Percentiles rank a stretch among this genome's conserved stretches.
phyloP scores from a whole-genome alignment of 1,284 basidiomycete genomes.

The Hemileia vastatrix region DNA sequence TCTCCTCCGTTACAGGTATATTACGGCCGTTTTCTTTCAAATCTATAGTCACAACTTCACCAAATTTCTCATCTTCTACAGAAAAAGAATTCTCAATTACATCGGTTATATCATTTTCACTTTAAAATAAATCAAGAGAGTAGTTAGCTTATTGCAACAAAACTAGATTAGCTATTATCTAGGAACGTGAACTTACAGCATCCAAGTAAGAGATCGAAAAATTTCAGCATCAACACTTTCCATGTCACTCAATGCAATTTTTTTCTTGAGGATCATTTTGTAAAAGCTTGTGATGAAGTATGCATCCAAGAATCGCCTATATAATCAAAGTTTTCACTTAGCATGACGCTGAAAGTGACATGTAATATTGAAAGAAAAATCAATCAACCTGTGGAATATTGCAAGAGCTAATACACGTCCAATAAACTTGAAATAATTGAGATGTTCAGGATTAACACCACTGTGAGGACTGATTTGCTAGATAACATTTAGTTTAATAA shows the following conservation, averaged over 20 bases:
- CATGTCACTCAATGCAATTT: conserved; percentile 70
- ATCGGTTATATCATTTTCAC: conserved; percentile 84
- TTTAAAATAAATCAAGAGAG: neutral
- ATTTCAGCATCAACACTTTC: conserved; percentile 84
- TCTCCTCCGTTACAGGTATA: conserved; percentile 82
- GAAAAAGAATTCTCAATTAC: conserved; percentile 92
- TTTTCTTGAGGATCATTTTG: conserved; percentile 94
- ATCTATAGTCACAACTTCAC: conserved; percentile 87
- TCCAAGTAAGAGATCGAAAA: conserved; percentile 88
- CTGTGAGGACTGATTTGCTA: conserved; percentile 90
- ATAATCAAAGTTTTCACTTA: neutral
- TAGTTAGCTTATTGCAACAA: neutral
- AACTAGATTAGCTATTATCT: neutral
- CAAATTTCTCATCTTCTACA: conserved; percentile 90
- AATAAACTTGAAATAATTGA: conserved; percentile 99
- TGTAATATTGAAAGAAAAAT: neutral
- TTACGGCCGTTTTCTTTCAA: conserved; percentile 77
- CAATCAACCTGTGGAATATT: conserved; percentile 67
- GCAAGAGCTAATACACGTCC: conserved; percentile 86
- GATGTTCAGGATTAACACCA: conserved; percentile 93
- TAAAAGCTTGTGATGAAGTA: conserved; percentile 99
- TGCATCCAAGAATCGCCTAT: conserved; percentile 84
- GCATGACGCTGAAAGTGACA: neutral
- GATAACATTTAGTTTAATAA: neutral
- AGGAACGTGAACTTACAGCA: conserved; percentile 64